A percentile compares a stretch with the other conserved stretches of the same genome.
Conservation (phyloP, 208 protist genomes). For the Trypanosoma conorhini region DNA sequence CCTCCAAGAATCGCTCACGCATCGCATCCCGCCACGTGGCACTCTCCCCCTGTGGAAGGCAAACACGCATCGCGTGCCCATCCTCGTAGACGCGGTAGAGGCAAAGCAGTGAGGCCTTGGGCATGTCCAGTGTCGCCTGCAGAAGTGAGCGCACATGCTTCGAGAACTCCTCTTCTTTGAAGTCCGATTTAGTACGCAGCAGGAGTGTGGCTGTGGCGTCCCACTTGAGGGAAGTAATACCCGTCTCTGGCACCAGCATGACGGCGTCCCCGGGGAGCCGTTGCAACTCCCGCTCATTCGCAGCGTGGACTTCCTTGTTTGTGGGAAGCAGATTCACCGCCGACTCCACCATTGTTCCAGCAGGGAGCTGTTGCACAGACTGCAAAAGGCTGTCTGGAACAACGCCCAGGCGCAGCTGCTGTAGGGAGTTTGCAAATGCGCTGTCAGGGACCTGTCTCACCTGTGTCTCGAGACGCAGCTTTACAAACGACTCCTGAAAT, state of each 20-base stretch:
- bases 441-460: slow-evolving; percentile 66
- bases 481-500: slow-evolving; percentile 79
- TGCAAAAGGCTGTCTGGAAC: slow-evolving; percentile 58
- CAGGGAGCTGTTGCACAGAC: slow-evolving; percentile 76
- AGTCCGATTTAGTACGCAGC: slow-evolving; percentile 71
- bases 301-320: slow-evolving; percentile 85
- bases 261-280: slow-evolving; percentile 71
- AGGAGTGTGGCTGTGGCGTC: slow-evolving; percentile 80
- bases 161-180: slow-evolving; percentile 69
- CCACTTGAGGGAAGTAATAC: slow-evolving; percentile 79
- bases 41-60: slow-evolving; percentile 76
- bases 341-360: slow-evolving; percentile 81
- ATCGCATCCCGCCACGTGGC: slow-evolving; percentile 81
- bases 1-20: slow-evolving; percentile 77
- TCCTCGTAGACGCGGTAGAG: slow-evolving; percentile 86
- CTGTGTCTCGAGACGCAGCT: slow-evolving; percentile 70
- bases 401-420: slow-evolving; percentile 72
- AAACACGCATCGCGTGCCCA: slow-evolving; percentile 85
- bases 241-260: slow-evolving; percentile 69
- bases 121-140: slow-evolving; percentile 78
- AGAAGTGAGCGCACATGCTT: slow-evolving; percentile 74
- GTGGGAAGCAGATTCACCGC: slow-evolving; percentile 86
- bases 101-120: slow-evolving; percentile 69
- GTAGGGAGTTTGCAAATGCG: slow-evolving; percentile 70
- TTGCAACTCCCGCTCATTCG: slow-evolving; percentile 73